A percentile compares a stretch with the other conserved stretches of the same genome.
Evolutionary conservation across 148 eudicot genomes (phyloP).

Genomic region (Rhododendron williamsianum): DNA sequence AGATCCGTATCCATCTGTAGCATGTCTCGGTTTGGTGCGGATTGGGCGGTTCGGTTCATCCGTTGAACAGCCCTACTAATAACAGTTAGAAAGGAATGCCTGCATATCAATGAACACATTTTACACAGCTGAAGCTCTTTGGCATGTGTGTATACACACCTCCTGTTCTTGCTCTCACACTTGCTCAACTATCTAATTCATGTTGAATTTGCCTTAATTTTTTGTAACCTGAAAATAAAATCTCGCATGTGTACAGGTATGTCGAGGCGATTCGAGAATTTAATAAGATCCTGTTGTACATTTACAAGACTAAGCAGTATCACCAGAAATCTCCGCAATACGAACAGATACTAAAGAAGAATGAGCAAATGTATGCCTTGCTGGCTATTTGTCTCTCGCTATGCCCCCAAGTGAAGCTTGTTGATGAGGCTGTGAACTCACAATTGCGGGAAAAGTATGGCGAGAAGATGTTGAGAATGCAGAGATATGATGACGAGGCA

Average conservation of each 20-base stretch:
- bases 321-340: constrained; percentile 95
- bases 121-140: neutral
- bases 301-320: constrained; percentile 82
- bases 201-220: neutral
- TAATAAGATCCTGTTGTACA: constrained; percentile 79
- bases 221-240: neutral
- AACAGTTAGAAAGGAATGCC: neutral
- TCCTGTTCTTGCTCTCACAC: neutral
- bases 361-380: constrained; percentile 99
- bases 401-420: constrained; percentile 88
- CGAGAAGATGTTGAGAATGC: constrained; percentile 95
- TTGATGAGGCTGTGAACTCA: constrained; percentile 86
- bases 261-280: constrained; percentile 82
- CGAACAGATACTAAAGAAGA: constrained; percentile 95
- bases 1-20: no score
- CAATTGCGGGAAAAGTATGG: constrained; percentile 91
- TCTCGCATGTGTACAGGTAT: constrained; percentile 41
- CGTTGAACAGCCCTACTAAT: neutral
- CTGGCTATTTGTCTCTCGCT: constrained; percentile 77
- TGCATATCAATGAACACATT: neutral
- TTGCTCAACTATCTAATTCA: neutral
- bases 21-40: no score
- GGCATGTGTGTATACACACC: neutral
- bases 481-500: constrained; percentile 84
- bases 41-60: no score